Conservation (phyloP, 345 rosid species). For the Draba incana region DNA sequence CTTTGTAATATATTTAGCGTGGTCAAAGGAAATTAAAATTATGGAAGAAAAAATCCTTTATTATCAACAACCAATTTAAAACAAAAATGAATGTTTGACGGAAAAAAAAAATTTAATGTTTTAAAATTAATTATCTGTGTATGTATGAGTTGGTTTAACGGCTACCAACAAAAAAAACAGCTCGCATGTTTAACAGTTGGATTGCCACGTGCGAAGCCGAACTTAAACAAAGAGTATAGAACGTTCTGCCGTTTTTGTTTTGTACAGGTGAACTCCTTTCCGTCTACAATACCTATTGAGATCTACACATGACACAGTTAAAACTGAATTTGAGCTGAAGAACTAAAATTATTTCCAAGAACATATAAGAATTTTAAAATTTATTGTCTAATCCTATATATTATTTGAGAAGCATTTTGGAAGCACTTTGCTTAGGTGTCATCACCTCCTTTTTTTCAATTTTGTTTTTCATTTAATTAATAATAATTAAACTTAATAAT, state of each 20-base stretch:
- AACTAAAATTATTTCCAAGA: too few species aligned
- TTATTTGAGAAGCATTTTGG: too few species aligned
- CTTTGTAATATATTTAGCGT: background rate
- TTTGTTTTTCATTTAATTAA: too few species aligned
- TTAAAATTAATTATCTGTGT: background rate
- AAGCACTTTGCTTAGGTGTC: too few species aligned
- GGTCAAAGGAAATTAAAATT: background rate
- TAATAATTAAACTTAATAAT: too few species aligned
- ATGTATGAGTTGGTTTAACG: slow-evolving; percentile 26
- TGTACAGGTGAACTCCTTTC: slow-evolving; percentile 4
- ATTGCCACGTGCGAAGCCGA: slow-evolving; percentile 19
- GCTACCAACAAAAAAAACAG: slow-evolving; percentile 30
- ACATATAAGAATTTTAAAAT: background rate
- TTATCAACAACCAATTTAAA: too few species aligned
- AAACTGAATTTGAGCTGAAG: too few species aligned
- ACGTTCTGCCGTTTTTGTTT: slow-evolving; percentile 17
- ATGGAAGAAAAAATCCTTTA: background rate
- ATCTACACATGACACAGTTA: background rate
- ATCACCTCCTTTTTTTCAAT: too few species aligned
- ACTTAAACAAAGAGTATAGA: background rate
- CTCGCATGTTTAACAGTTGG: slow-evolving; percentile 37
- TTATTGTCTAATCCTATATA: background rate
- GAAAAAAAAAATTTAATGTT: background rate
- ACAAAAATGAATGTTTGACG: too few species aligned
- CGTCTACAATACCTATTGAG: background rate